Conservation (phyloP, 139 green algal genomes). For the Haematococcus sp. region DNA sequence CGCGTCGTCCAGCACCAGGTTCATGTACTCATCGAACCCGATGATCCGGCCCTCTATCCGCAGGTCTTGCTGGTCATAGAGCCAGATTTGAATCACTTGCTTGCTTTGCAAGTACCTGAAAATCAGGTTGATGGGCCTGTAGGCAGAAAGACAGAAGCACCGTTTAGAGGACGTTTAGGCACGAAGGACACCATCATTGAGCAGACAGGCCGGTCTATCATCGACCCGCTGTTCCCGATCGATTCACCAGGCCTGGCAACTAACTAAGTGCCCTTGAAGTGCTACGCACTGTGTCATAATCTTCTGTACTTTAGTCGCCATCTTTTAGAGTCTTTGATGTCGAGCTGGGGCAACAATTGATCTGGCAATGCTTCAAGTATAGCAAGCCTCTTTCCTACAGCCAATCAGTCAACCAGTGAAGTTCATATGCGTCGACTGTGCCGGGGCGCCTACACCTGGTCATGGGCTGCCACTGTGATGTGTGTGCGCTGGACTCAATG, state of each 20-base stretch:
- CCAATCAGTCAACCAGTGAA: too few relatives aligned
- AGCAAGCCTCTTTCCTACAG: too few relatives aligned
- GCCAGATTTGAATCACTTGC: constrained; percentile 94
- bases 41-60: constrained; percentile 96
- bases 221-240: too few relatives aligned
- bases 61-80: constrained; percentile 94
- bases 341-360: too few relatives aligned
- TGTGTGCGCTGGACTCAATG: too few relatives aligned
- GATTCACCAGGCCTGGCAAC: too few relatives aligned
- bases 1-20: constrained; percentile 97
- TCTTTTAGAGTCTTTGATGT: constrained; percentile 16
- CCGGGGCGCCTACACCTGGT: too few relatives aligned
- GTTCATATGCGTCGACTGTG: too few relatives aligned
- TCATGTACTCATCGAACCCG: constrained; percentile 99
- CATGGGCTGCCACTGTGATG: too few relatives aligned
- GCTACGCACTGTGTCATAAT: constrained; percentile 58
- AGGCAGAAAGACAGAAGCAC: background rate
- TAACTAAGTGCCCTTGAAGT: too few relatives aligned
- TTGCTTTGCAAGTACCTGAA: constrained; percentile 96
- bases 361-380: too few relatives aligned
- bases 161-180: background rate
- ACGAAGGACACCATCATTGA: too few relatives aligned
- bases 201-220: background rate
- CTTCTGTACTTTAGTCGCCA: constrained; percentile 64
- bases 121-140: constrained; percentile 90